phyloP scores from a whole-genome alignment of 1,139 yeast genomes.

The Scheffersomyces stambukii region DNA sequence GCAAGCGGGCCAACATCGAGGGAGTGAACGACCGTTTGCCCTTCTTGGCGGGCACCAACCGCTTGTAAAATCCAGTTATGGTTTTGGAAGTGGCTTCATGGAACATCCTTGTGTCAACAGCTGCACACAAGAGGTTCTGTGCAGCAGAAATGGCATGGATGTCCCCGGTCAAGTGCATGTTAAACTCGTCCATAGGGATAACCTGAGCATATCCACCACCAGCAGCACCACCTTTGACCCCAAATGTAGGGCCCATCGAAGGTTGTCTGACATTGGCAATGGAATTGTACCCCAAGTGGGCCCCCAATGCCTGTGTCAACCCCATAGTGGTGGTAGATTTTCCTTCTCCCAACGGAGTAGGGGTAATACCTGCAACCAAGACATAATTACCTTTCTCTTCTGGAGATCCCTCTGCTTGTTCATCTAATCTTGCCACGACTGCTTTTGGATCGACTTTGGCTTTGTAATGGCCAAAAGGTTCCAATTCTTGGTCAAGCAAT shows the following conservation, averaged over 20 bases:
- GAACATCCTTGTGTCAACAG: constrained; percentile 80
- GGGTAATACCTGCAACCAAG: constrained; percentile 77
- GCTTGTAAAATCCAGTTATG: constrained; percentile 58
- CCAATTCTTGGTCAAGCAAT: constrained; percentile 57
- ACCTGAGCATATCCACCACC: constrained; percentile 87
- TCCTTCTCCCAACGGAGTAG: constrained; percentile 82
- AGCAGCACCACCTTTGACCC: constrained; percentile 87
- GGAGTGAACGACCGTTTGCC: constrained; percentile 63
- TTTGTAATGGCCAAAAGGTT: constrained; percentile 69
- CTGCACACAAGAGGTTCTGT: constrained; percentile 75
- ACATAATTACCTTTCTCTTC: constrained; percentile 56
- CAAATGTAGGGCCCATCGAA: constrained; percentile 85
- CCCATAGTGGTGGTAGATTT: constrained; percentile 80
- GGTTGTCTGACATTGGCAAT: constrained; percentile 84
- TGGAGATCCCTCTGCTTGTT: constrained; percentile 45
- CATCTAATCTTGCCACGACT: constrained; percentile 54
- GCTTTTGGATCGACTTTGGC: constrained; percentile 63
- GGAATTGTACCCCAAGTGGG: constrained; percentile 63
- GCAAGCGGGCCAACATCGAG: constrained; percentile 61
- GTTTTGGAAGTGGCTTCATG: constrained; percentile 71
- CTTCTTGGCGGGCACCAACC: constrained; percentile 68
- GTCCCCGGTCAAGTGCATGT: constrained; percentile 82
- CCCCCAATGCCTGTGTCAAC: constrained; percentile 74
- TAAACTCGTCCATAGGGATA: constrained; percentile 85
- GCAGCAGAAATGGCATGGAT: constrained; percentile 82